These are phyloP conservation scores for Pseudonitzschia pungens DNA, from an alignment of 108 stramenopile genomes.

Conservation along the genomic window DNA sequence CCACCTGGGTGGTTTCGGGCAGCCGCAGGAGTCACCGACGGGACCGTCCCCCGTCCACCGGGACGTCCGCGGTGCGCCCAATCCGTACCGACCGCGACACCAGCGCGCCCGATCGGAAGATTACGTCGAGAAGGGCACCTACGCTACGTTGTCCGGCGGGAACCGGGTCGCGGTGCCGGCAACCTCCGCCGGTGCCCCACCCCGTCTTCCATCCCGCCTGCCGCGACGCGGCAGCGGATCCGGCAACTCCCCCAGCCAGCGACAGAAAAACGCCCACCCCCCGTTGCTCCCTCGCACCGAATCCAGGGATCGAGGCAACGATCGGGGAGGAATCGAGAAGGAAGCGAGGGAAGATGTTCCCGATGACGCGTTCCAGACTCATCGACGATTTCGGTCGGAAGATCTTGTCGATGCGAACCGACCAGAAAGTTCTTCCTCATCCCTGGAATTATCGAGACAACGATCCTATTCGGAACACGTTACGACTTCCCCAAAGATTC, in stretches of 20 bases:
- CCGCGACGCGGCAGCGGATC: no score
- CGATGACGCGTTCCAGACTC: no score
- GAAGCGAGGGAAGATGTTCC: no score
- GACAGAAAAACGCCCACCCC: no score
- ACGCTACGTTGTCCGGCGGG: background rate
- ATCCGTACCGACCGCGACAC: background rate
- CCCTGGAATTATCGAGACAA: background rate
- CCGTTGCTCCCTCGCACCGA: no score
- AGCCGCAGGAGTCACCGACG: background rate
- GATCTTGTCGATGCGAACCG: background rate
- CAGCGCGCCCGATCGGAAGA: constrained; percentile 11
- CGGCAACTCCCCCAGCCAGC: no score
- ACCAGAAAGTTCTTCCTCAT: background rate
- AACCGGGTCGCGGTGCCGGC: background rate
- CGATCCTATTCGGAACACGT: background rate
- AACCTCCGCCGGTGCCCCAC: no score
- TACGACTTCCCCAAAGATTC: background rate
- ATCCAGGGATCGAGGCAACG: no score
- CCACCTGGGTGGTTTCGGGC: background rate
- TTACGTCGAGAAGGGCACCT: background rate
- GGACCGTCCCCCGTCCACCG: no score
- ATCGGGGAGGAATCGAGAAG: no score
- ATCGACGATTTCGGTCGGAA: constrained; percentile 9
- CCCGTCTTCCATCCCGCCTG: no score
- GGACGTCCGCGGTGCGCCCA: no score